Conservation (phyloP, 768 basidiomycete species). For the Russula virescens region DNA sequence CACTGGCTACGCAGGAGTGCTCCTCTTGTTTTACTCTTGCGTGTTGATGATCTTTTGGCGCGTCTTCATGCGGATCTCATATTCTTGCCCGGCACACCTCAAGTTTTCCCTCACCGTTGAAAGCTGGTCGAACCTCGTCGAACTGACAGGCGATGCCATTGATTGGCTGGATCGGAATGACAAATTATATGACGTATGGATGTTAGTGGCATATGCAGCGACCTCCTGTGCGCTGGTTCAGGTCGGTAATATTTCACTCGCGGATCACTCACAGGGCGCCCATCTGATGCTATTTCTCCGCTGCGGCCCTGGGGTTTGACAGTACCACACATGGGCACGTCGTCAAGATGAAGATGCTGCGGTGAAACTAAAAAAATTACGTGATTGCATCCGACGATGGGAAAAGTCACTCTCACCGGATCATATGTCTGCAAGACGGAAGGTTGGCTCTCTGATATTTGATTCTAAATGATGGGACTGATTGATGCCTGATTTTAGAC, state of each 20-base stretch:
- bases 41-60: constrained; percentile 97
- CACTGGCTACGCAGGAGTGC: constrained; percentile 49
- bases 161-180: constrained; percentile 88
- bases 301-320: constrained; percentile 8
- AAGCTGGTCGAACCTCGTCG: constrained; percentile 69
- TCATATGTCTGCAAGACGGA: constrained; percentile 91
- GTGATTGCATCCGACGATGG: constrained; percentile 84
- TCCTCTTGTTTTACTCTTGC: constrained; percentile 84
- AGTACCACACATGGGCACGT: constrained; percentile 94
- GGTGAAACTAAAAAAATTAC: constrained; percentile 67
- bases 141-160: constrained; percentile 72
- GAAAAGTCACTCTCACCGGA: constrained; percentile 82
- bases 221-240: constrained; percentile 89
- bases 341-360: constrained; percentile 72
- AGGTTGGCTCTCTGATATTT: constrained; percentile 48
- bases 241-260: constrained; percentile 40
- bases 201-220: constrained; percentile 80
- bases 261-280: not conserved
- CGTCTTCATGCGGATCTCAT: constrained; percentile 97
- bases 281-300: not conserved
- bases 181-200: constrained; percentile 77
- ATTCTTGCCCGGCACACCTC: constrained; percentile 83
- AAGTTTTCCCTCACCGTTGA: constrained; percentile 79
- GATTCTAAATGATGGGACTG: constrained; percentile 10
- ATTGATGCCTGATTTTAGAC: constrained; percentile 45